phyloP scores from a whole-genome alignment of 1,284 basidiomycete species.

The Malassezia sympodialis region DNA sequence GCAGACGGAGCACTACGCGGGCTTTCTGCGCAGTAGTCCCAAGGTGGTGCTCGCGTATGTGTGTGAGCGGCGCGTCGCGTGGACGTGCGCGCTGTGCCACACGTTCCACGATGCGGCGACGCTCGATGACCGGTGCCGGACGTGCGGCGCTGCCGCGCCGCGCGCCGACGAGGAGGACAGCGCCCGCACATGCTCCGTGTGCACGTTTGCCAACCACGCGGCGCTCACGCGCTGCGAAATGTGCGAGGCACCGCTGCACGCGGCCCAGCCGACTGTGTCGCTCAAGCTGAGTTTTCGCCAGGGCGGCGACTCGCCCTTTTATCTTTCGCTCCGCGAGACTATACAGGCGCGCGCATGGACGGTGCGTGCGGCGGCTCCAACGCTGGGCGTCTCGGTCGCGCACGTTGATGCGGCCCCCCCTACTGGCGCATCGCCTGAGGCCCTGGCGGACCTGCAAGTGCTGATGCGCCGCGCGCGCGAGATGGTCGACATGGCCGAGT shows the following conservation, averaged over 20 bases:
- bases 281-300: conserved; percentile 68
- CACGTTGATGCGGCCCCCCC: conserved; percentile 14
- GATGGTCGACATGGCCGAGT: conserved; percentile 72
- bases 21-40: conserved; percentile 77
- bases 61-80: conserved; percentile 14
- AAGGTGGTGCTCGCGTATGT: conserved; percentile 65
- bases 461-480: conserved; percentile 83
- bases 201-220: conserved; percentile 83
- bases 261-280: conserved; percentile 59
- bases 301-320: conserved; percentile 77
- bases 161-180: neutral
- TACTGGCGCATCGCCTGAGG: neutral
- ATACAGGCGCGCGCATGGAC: conserved; percentile 69
- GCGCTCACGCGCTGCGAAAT: conserved; percentile 72
- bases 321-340: conserved; percentile 65
- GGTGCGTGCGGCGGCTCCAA: neutral
- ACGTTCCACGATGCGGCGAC: conserved; percentile 21
- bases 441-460: conserved; percentile 72
- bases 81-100: conserved; percentile 37
- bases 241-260: conserved; percentile 61
- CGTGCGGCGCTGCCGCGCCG: conserved; percentile 29
- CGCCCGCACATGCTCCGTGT: conserved; percentile 59
- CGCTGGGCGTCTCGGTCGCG: conserved; percentile 22
- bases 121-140: conserved; percentile 19
- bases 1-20: conserved; percentile 80